Evolutionary conservation across 2,329 filamentous ascomycete genomes (phyloP), one percentile per base, ranked within the genome.

Genomic region (Neurospora sp.): DNA sequence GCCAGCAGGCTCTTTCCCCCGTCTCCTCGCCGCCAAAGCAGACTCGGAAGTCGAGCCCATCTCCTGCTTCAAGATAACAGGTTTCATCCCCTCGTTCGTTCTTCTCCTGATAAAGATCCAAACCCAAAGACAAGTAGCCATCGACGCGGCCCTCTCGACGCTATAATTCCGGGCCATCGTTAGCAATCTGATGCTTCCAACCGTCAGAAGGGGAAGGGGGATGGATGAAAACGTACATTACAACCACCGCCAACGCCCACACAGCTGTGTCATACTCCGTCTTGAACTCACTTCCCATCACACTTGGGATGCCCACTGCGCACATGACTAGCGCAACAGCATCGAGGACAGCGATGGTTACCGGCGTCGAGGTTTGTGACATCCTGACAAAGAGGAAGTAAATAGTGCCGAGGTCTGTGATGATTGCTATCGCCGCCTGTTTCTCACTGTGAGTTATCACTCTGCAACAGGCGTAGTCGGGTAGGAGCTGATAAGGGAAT

Each of bases 191-290:
- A 52, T 28, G 11, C 43, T 46, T 46, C n/a, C 43, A 66, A 70
- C 28, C 36, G 36, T n/a, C 57, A 33, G n/a, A 69, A 68, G 46
- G 57, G 67, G 38, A 62, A 66, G 46, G 65, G 67, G 38, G 65
- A 28, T n/a, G 65, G 62, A 41, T 19, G 3, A 3, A 17, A 36
- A 15, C 67, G 11, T 28, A 68, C 67, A 68, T 68, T 2, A 68
- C 67, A 8, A 57, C 43, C 8, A 62, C 40, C 6, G 43, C 67
- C 67, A 68, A 19, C 67, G 11, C 36, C 67, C 67, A 68, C 17
- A 52, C 67, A 28, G 33, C 41, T 15, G 41, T 33, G 12, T 68
- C 67, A 38, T 39, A 62, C 33, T 19, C 38, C 12, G 46, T 68
- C 67, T 62, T 43, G 33, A 68, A 68, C 6, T 28, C 43, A 19